A percentile compares a stretch with the other conserved stretches of the same genome.
These are phyloP conservation scores for Candida ipomoeae DNA, from an alignment of 805 yeast genomes.

Conservation along the genomic window DNA sequence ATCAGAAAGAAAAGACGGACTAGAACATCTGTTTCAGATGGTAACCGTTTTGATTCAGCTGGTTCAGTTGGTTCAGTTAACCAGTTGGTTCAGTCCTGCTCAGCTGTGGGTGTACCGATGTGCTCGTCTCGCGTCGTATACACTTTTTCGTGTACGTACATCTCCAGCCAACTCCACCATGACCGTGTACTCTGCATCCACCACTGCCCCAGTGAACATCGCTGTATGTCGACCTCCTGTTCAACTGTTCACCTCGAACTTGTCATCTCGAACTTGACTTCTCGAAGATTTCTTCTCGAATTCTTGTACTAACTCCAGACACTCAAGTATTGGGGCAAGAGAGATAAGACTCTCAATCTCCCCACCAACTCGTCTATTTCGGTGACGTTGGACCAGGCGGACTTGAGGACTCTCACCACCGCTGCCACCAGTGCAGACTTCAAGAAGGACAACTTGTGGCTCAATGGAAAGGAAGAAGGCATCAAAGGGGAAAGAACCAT, in stretches of 20 bases:
- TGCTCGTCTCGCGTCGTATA: conserved; percentile 1
- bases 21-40: background rate
- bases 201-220: conserved; percentile 96
- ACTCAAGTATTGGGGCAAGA: conserved; percentile 97
- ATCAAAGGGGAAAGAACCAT: conserved; percentile 58
- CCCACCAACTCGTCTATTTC: conserved; percentile 97
- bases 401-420: conserved; percentile 86
- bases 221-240: conserved; percentile 54
- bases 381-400: conserved; percentile 88
- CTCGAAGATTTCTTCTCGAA: no score
- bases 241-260: no score
- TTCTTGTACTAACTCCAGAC: conserved; percentile 44
- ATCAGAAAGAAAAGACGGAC: background rate
- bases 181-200: conserved; percentile 66
- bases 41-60: background rate
- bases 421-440: conserved; percentile 64
- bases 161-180: conserved; percentile 22
- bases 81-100: background rate
- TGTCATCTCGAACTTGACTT: no score
- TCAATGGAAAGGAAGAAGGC: conserved; percentile 81
- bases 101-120: conserved; percentile 1
- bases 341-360: conserved; percentile 80
- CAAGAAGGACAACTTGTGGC: conserved; percentile 65
- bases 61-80: background rate
- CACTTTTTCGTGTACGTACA: background rate